Evolutionary conservation across 345 rosid genomes (phyloP).

Genomic region (Clarkia xantiana): DNA sequence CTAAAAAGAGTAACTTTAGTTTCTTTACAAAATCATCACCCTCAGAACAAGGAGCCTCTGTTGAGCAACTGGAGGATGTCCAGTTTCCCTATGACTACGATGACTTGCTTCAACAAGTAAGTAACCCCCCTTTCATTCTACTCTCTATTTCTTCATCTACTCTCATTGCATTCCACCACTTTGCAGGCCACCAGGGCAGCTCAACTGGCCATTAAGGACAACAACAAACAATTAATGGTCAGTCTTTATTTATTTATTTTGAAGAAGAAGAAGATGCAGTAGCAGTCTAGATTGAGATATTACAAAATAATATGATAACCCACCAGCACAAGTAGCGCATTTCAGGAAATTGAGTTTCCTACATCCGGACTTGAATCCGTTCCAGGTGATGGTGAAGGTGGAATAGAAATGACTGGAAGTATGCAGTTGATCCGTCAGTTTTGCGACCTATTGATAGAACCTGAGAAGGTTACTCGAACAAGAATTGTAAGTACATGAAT

Average conservation of each 20-base stretch:
- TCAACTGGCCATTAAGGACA: constrained; percentile 47
- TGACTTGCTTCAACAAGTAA: constrained; percentile 68
- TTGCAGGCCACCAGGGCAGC: constrained; percentile 65
- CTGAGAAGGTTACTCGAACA: constrained; percentile 50
- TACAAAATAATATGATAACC: too few species aligned
- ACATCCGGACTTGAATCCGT: constrained; percentile 88
- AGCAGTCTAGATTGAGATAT: too few species aligned
- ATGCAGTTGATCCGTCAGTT: constrained; percentile 76
- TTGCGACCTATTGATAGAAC: constrained; percentile 48
- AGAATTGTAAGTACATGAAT: constrained; percentile 42
- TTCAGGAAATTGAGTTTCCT: constrained; percentile 93
- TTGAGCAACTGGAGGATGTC: constrained; percentile 31
- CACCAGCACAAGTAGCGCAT: too few species aligned
- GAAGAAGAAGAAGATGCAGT: constrained; percentile 1
- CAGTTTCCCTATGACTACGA: constrained; percentile 56
- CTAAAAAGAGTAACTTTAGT: constrained; percentile 11
- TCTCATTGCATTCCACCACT: constrained; percentile 4
- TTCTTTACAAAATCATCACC: constrained; percentile 1
- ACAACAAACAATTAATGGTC: constrained; percentile 69
- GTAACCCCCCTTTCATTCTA: neutral
- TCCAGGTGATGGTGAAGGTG: constrained; percentile 98
- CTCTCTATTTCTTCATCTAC: neutral
- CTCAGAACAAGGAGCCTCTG: constrained; percentile 30
- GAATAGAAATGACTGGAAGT: constrained; percentile 82
- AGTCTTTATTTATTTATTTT: constrained; percentile 13